Percentiles rank a stretch among this genome's conserved stretches.
phyloP scores from a whole-genome alignment of 2,329 filamentous ascomycete genomes.

The Aspergillus sp. region DNA sequence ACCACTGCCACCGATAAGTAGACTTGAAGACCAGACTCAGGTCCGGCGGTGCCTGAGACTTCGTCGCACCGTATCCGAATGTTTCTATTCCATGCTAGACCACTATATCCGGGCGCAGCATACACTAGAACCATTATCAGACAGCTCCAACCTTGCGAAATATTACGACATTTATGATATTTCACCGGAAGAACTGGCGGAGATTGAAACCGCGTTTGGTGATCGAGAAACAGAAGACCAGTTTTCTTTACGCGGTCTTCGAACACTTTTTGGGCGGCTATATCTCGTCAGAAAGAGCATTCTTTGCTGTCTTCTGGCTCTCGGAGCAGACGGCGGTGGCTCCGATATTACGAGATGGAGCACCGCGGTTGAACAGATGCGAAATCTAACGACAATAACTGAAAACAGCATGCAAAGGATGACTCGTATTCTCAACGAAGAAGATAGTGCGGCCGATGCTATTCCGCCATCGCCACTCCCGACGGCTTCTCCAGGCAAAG shows the following conservation, averaged over 20 bases:
- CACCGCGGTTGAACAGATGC: constrained; percentile 72
- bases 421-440: constrained; percentile 69
- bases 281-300: constrained; percentile 80
- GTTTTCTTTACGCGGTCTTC: constrained; percentile 76
- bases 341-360: constrained; percentile 78
- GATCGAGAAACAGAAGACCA: constrained; percentile 70
- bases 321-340: constrained; percentile 77
- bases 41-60: constrained; percentile 76
- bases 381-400: constrained; percentile 62
- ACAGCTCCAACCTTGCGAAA: constrained; percentile 80
- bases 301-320: constrained; percentile 81
- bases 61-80: constrained; percentile 70
- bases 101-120: constrained; percentile 70
- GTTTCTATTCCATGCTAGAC: constrained; percentile 68
- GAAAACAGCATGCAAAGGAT: constrained; percentile 64
- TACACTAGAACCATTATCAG: constrained; percentile 69
- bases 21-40: constrained; percentile 81
- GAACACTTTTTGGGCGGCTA: constrained; percentile 76
- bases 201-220: constrained; percentile 65
- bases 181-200: constrained; percentile 68
- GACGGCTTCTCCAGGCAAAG: constrained; percentile 71
- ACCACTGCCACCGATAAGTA: constrained; percentile 86
- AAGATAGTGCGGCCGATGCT: constrained; percentile 64
- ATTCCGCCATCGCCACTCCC: constrained; percentile 57
- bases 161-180: constrained; percentile 90